Evolutionary conservation across 805 yeast genomes (phyloP).

Genomic region (Cyberlindnera nakhonratchasimensis): DNA sequence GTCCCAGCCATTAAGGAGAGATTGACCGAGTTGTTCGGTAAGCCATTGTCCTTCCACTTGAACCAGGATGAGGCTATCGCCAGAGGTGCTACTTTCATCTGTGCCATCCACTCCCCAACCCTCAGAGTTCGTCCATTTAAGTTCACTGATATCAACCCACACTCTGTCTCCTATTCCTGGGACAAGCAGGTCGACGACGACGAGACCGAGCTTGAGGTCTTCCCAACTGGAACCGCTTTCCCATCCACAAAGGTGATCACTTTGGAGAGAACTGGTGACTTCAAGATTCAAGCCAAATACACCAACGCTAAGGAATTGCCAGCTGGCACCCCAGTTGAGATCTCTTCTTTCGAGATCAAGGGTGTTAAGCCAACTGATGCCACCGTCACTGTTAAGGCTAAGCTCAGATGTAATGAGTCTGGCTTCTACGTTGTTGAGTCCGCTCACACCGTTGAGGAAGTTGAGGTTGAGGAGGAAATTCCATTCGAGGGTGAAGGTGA

Average conservation of each 20-base stretch:
- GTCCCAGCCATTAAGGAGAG: constrained; percentile 89
- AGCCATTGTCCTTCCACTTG: constrained; percentile 86
- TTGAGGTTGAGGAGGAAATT: constrained; percentile 81
- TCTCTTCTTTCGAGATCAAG: constrained; percentile 81
- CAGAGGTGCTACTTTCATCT: constrained; percentile 97
- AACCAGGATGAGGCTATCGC: constrained; percentile 99
- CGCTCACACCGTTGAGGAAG: constrained; percentile 93
- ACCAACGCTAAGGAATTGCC: constrained; percentile 74
- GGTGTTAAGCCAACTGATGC: constrained; percentile 83
- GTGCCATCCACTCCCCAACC: constrained; percentile 99
- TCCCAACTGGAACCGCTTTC: constrained; percentile 89
- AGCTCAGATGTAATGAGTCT: constrained; percentile 95
- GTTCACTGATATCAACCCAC: constrained; percentile 90
- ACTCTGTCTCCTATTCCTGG: constrained; percentile 94
- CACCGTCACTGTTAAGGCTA: constrained; percentile 80
- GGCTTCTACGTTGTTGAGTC: constrained; percentile 92
- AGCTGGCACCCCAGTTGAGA: constrained; percentile 54
- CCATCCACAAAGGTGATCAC: constrained; percentile 97
- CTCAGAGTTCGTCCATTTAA: constrained; percentile 98
- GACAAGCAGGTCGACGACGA: constrained; percentile 89
- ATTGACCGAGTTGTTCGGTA: constrained; percentile 76
- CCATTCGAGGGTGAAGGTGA: constrained; percentile 60
- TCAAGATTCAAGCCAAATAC: constrained; percentile 81
- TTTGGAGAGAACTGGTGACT: constrained; percentile 86
- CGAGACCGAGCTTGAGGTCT: constrained; percentile 88